Base-by-base conservation (phyloP, 2,329 filamentous ascomycete genomes). In the Ustilaginoidea virens region DNA sequence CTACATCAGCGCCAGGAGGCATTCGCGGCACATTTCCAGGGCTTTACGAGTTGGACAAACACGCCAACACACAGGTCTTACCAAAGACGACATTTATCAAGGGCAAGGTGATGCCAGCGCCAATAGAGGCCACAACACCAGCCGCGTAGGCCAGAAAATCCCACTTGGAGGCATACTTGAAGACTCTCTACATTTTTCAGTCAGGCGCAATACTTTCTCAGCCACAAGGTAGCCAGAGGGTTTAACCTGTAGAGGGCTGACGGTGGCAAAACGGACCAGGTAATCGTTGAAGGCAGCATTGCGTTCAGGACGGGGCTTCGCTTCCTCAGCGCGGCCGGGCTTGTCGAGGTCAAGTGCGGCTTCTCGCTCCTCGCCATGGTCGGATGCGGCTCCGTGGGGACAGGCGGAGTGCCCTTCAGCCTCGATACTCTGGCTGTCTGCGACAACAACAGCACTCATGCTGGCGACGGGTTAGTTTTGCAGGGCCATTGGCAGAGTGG, bases 11-110 rank as follows among this genome's bases (percentile, higher is more conserved):
- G n/a, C n/a, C n/a, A n/a, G n/a, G n/a, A n/a, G n/a, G n/a, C n/a
- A n/a, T n/a, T n/a, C n/a, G n/a, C n/a, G n/a, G n/a, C n/a, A n/a
- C n/a, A n/a, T n/a, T n/a, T n/a, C n/a, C n/a, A n/a, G n/a, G n/a
- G n/a, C n/a, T n/a, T n/a, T n/a, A n/a, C n/a, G n/a, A n/a, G n/a
- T n/a, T n/a, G n/a, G n/a, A n/a, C n/a, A n/a, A n/a, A n/a, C n/a
- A n/a, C n/a, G n/a, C n/a, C n/a, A n/a, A n/a, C n/a, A n/a, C n/a
- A n/a, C n/a, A n/a, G n/a, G n/a, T n/a, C n/a, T n/a, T n/a, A n/a
- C 65, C 67, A 42, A 72, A 71, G 10, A 71, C 52, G 9, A 72
- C 57, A 32, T 71, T 74, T 60, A 74, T 68, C 27, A 74, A 39
- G 0, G 69, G 69, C 26, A 74, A 45, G 2, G 68, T 72, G 25